Percentiles rank a stretch among this genome's conserved stretches.
These are phyloP conservation scores for Byssochlamys sp. DNA, from an alignment of 2,329 filamentous ascomycete genomes.

Conservation along the genomic window DNA sequence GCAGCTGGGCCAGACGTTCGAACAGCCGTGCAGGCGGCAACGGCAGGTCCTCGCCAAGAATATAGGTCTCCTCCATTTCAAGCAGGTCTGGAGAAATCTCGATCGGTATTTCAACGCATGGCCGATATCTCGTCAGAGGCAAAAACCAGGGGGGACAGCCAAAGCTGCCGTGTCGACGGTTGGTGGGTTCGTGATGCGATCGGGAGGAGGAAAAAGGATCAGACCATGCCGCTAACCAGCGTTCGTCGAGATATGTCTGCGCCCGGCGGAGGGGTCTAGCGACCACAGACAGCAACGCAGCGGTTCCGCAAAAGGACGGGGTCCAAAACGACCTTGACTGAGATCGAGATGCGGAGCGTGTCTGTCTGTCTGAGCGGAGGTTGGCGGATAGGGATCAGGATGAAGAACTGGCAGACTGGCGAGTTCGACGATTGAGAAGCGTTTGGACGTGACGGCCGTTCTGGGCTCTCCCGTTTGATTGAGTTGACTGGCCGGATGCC, in stretches of 20 bases:
- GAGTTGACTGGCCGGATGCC: not conserved
- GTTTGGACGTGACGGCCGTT: not conserved
- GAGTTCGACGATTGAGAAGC: not conserved
- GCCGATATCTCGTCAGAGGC: not conserved
- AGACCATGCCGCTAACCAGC: not conserved
- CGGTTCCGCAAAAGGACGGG: not conserved
- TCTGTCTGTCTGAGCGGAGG: not conserved
- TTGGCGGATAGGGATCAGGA: not conserved
- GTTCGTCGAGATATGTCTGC: not conserved
- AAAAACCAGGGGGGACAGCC: not conserved
- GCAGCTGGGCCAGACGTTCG: conserved; percentile 62
- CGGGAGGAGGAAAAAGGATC: not conserved
- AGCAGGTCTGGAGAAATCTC: not conserved
- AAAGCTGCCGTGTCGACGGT: not conserved
- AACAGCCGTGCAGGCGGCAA: conserved; percentile 58
- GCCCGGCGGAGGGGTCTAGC: not conserved
- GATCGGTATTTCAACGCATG: conserved; percentile 6
- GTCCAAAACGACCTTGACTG: not conserved
- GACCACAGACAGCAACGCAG: not conserved
- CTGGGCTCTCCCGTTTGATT: not conserved
- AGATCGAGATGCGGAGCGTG: not conserved
- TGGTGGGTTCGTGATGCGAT: not conserved
- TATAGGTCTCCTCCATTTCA: conserved; percentile 18
- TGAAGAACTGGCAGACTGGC: not conserved
- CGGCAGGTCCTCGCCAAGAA: conserved; percentile 39